Evolutionary conservation across 139 green algal genomes (phyloP), one percentile per base, ranked within the genome.

Genomic region (Chlamydomonas sp.): DNA sequence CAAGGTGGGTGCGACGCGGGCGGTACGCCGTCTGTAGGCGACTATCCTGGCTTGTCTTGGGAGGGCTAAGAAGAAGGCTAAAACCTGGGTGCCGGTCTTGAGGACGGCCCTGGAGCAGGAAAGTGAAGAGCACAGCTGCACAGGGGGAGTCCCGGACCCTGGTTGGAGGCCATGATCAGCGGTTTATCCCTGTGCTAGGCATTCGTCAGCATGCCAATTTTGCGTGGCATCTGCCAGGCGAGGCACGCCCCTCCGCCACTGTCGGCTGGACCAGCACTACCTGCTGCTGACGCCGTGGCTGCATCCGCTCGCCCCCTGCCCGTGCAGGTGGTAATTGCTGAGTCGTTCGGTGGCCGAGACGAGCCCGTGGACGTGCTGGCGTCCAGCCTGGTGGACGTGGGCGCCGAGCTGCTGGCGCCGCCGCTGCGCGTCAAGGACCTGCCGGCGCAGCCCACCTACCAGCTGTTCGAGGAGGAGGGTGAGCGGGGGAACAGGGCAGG

Each of bases 351-450:
- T 75, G 97, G 97, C 8, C 80, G 64, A 15, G 97, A 99, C 87
- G 98, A 99, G 92, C 98, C 97, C 0, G 97, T 99, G 18, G 97
- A 99, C 92, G 92, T 92, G 18, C 92, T 99, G 84, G 63, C 92
- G 58, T 60, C 85, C 3, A 85, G 72, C 5, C 91, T 99, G 73
- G 88, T 96, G 61, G 91, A 91, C 2, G 85, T 95, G 58, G 95
- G 94, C 0, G 92, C 96, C 8, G 80, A 90, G 79, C 75, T 94
- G 63, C 66, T 93, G 31, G 81, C 91, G 57, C 92, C 95, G 16
- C 90, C 97, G 4, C 91, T 99, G 86, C 92, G 95, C 0, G 92
- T 99, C 5, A 97, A 97, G 90, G 95, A 95, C 12, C 60, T 89
- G 15, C 96, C 97, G 8, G 90, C 86, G 63, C 92, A 97, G 63